Evolutionary conservation across 2,329 filamentous ascomycete species (phyloP).

Genomic region (Xylaria sp.): DNA sequence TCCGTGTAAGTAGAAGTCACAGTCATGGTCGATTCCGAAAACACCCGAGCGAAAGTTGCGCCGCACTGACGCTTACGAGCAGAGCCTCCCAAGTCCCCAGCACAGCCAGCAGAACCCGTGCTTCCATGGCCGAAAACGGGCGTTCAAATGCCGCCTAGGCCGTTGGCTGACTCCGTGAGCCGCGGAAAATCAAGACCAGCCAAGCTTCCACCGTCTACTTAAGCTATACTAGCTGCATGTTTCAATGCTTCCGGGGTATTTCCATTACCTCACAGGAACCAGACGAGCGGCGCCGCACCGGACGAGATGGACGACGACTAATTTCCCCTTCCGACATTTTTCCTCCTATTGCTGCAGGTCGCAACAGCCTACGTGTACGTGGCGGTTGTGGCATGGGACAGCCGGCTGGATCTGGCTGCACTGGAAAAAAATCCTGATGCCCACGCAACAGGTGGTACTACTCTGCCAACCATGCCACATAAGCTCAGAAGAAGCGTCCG

Average conservation of each 20-base stretch:
- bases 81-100: conserved; percentile 5
- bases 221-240: conserved; percentile 11
- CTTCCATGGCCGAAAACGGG: conserved; percentile 25
- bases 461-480: no score
- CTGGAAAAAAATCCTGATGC: neutral
- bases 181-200: conserved; percentile 18
- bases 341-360: neutral
- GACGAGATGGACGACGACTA: conserved; percentile 3
- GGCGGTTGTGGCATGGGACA: conserved; percentile 3
- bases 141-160: conserved; percentile 14
- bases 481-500: neutral
- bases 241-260: conserved; percentile 25
- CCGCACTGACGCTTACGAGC: neutral
- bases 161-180: conserved; percentile 27
- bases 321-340: conserved; percentile 2
- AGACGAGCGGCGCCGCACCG: conserved; percentile 9
- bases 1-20: neutral
- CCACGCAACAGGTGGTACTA: neutral
- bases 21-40: conserved; percentile 22
- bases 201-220: conserved; percentile 10
- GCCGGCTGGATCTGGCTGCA: neutral
- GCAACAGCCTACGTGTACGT: conserved; percentile 5
- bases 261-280: conserved; percentile 39
- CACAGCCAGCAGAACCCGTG: conserved; percentile 3
- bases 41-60: conserved; percentile 16